These are phyloP conservation scores for Diaporthe caulivora DNA, from an alignment of 2,329 filamentous ascomycete genomes.

Conservation along the genomic window DNA sequence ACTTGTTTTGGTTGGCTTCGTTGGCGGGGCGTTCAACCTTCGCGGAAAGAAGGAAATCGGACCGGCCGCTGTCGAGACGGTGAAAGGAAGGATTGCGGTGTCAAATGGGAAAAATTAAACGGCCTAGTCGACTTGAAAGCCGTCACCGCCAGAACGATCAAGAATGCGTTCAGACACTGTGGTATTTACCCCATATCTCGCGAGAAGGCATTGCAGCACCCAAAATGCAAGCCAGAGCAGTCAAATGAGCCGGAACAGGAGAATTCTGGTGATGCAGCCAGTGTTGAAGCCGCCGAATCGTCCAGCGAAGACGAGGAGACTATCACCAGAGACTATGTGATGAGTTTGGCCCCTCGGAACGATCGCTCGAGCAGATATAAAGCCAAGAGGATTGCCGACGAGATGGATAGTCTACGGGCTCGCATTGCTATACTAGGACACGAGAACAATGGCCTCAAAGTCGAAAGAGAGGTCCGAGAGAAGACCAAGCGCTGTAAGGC, in stretches of 20 bases:
- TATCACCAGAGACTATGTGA: background rate
- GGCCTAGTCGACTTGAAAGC: slow-evolving; percentile 59
- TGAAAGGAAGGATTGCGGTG: slow-evolving; percentile 22
- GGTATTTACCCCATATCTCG: no score
- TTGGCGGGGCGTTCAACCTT: slow-evolving; percentile 43
- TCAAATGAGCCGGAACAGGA: no score
- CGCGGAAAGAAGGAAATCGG: slow-evolving; percentile 47
- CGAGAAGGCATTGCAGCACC: no score
- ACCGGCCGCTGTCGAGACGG: slow-evolving; percentile 14
- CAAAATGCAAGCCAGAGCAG: no score
- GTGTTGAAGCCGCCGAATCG: no score
- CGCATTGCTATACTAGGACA: background rate
- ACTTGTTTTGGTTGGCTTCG: slow-evolving; percentile 52
- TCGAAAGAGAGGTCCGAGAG: no score
- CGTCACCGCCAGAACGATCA: no score
- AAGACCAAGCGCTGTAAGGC: no score
- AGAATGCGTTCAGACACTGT: no score
- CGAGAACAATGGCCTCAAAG: background rate
- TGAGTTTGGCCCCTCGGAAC: background rate
- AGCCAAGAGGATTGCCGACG: background rate
- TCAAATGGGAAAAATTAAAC: slow-evolving; percentile 46
- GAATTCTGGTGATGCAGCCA: no score
- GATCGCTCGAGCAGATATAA: background rate
- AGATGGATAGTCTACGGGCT: background rate
- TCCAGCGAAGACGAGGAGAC: no score